Percentiles rank a stretch among this genome's conserved stretches.
Evolutionary conservation across 208 protist genomes (phyloP).

Genomic region (Strigomonas oncopelti): DNA sequence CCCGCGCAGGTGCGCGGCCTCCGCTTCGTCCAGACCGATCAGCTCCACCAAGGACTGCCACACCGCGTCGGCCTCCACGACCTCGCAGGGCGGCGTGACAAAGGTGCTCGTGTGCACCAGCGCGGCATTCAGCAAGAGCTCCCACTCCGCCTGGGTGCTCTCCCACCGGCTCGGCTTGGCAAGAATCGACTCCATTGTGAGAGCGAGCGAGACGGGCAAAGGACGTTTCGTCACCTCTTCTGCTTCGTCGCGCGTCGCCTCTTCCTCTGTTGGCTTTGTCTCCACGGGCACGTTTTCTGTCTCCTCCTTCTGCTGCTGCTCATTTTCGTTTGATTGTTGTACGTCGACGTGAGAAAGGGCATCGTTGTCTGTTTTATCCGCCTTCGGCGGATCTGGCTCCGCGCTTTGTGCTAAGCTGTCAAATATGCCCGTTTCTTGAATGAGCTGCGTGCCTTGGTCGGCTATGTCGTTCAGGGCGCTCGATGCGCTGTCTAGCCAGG

Average conservation of each 20-base stretch:
- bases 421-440: not conserved
- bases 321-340: too few relatives aligned
- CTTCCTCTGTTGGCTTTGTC: too few relatives aligned
- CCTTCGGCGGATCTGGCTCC: too few relatives aligned
- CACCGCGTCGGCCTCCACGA: not conserved
- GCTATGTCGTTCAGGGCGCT: not conserved
- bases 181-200: not conserved
- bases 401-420: not conserved
- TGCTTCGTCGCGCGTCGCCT: too few relatives aligned
- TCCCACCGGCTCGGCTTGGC: not conserved
- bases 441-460: not conserved
- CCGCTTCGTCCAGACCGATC: not conserved
- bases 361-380: too few relatives aligned
- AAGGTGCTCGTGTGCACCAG: not conserved
- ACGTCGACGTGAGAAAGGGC: too few relatives aligned
- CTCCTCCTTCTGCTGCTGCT: not conserved
- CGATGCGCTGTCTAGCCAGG: not conserved
- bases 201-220: not conserved
- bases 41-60: not conserved
- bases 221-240: too few relatives aligned
- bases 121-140: not conserved
- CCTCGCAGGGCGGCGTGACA: not conserved
- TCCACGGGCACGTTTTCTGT: too few relatives aligned
- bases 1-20: not conserved
- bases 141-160: not conserved